Percentiles rank a stretch among this genome's conserved stretches.
Evolutionary conservation across 305 asterid genomes (phyloP).

Genomic region (Andrographis paniculata): DNA sequence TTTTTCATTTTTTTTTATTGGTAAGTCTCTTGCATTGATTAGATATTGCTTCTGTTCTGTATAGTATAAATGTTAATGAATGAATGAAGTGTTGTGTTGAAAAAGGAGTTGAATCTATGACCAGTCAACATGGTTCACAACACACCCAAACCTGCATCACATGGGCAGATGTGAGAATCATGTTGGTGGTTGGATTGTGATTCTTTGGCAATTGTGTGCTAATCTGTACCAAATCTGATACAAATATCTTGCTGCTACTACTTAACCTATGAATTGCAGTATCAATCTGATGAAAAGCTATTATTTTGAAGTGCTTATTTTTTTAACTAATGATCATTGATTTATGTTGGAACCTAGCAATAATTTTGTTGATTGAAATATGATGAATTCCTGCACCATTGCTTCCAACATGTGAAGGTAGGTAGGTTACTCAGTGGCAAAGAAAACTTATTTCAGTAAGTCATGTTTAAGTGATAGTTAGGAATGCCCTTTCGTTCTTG

Average conservation of each 20-base stretch:
- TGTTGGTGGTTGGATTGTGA: constrained; percentile 19
- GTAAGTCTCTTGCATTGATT: constrained; percentile 8
- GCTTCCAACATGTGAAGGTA: too few species aligned
- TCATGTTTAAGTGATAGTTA: too few species aligned
- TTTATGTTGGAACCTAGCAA: neutral
- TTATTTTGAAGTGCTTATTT: neutral
- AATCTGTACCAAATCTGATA: neutral
- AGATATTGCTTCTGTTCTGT: constrained; percentile 4
- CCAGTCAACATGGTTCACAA: constrained; percentile 6
- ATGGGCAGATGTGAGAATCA: constrained; percentile 18
- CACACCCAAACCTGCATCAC: constrained; percentile 14
- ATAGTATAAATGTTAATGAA: constrained; percentile 16
- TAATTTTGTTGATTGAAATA: constrained; percentile 4
- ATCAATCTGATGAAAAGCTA: neutral
- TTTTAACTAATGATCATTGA: neutral
- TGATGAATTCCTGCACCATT: neutral
- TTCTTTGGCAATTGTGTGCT: constrained; percentile 13
- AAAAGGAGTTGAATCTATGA: constrained; percentile 16
- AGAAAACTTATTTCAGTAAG: too few species aligned
- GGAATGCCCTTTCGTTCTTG: too few species aligned
- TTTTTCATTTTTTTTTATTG: constrained; percentile 3
- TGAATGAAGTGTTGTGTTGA: constrained; percentile 18
- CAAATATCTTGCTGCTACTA: too few species aligned
- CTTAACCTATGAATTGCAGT: neutral
- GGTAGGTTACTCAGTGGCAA: too few species aligned